Evolutionary conservation across 495 filamentous ascomycete genomes (phyloP).

Genomic region (Penicillium lagena): DNA sequence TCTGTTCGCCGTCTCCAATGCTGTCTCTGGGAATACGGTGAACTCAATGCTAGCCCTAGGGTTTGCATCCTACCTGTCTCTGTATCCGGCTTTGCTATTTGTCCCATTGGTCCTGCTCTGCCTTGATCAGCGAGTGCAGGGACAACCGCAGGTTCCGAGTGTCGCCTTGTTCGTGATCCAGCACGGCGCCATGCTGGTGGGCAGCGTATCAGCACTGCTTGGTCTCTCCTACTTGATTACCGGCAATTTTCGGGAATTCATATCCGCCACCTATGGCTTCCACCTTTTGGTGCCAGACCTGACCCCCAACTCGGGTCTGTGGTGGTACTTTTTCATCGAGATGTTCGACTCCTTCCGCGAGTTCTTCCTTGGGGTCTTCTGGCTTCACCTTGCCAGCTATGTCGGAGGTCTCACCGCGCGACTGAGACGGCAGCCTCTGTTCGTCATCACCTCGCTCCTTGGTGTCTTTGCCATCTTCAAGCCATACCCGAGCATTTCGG

Average conservation of each 20-base stretch:
- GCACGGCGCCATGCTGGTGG: constrained; percentile 39
- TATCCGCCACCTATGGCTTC: constrained; percentile 84
- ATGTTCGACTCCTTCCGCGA: constrained; percentile 98
- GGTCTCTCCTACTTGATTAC: constrained; percentile 68
- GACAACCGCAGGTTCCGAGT: constrained; percentile 14
- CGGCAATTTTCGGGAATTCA: constrained; percentile 74
- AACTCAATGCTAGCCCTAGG: constrained; percentile 81
- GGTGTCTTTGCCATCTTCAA: constrained; percentile 92
- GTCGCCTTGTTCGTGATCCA: constrained; percentile 41
- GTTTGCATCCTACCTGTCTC: constrained; percentile 81
- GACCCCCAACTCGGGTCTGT: constrained; percentile 89
- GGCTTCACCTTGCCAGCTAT: constrained; percentile 88
- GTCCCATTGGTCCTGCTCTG: constrained; percentile 76
- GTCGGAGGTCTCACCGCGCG: constrained; percentile 77
- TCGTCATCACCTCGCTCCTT: constrained; percentile 71
- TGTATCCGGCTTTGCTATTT: constrained; percentile 84
- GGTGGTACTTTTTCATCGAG: constrained; percentile 99
- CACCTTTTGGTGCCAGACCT: constrained; percentile 87
- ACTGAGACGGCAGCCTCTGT: constrained; percentile 76
- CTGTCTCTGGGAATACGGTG: constrained; percentile 64
- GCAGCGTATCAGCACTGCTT: constrained; percentile 52
- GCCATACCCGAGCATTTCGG: constrained; percentile 88
- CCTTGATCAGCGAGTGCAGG: constrained; percentile 57
- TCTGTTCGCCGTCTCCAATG: constrained; percentile 75
- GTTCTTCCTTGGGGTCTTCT: constrained; percentile 97